These are phyloP conservation scores for Ophiostoma perfectum DNA, from an alignment of 2,329 filamentous ascomycete species.

Conservation along the genomic window DNA sequence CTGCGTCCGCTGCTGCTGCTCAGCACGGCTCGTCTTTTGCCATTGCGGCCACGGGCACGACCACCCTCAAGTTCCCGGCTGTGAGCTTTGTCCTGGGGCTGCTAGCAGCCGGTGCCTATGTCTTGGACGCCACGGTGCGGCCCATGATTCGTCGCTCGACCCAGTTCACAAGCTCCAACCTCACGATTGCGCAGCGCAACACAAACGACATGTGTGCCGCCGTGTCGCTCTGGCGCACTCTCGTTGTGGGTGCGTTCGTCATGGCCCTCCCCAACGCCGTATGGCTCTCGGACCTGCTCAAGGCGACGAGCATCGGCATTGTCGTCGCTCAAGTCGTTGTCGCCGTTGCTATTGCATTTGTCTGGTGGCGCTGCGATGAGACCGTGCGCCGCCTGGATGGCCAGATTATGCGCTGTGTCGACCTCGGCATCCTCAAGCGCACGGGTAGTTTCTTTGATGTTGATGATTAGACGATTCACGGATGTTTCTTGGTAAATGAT, in stretches of 20 bases:
- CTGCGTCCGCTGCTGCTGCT: not conserved
- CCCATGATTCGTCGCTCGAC: slow-evolving; percentile 45
- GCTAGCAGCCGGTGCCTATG: slow-evolving; percentile 40
- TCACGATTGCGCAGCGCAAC: slow-evolving; percentile 42
- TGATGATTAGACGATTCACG: slow-evolving; percentile 29
- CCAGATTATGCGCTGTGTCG: slow-evolving; percentile 43
- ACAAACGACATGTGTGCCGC: slow-evolving; percentile 46
- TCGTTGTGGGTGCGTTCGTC: slow-evolving; percentile 42
- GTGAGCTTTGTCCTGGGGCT: slow-evolving; percentile 45
- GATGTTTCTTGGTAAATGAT: not conserved
- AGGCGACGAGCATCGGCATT: slow-evolving; percentile 38
- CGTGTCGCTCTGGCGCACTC: slow-evolving; percentile 38
- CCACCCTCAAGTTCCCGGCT: slow-evolving; percentile 30
- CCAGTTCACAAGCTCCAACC: slow-evolving; percentile 45
- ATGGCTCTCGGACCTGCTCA: slow-evolving; percentile 35
- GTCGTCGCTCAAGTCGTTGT: slow-evolving; percentile 40
- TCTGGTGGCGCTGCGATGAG: slow-evolving; percentile 43
- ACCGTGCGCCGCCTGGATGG: slow-evolving; percentile 42
- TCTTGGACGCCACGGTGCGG: slow-evolving; percentile 39
- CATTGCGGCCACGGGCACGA: slow-evolving; percentile 33
- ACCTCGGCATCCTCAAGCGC: slow-evolving; percentile 39
- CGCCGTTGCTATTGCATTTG: slow-evolving; percentile 31
- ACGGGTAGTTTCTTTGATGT: slow-evolving; percentile 44
- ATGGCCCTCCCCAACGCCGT: slow-evolving; percentile 40
- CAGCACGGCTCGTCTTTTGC: not conserved